Evolutionary conservation across 169 alveolate genomes (phyloP), one percentile per base, ranked within the genome.

Genomic region (Plasmodium chabaudi): DNA sequence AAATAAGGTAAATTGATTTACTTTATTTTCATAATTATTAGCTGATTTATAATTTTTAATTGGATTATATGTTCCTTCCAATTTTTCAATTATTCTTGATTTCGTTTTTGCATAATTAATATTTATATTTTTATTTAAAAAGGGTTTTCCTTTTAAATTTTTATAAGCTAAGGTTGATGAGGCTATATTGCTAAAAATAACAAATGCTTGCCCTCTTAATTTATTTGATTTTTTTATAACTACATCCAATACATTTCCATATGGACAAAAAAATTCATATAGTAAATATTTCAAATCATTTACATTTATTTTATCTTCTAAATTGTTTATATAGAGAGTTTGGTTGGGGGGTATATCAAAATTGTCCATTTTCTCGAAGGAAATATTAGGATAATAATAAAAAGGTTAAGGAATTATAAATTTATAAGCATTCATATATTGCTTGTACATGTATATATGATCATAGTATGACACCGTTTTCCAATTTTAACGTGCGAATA

Each of bases 191-290:
- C 93, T 94, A 84, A 63, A 95, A 17, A 95, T 94, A 46, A 95
- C 95, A 70, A 95, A 95, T 5, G 97, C 97, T 63, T 95, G 97
- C 0, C 97, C 97, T 27, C 97, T 88, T 67, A 71, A 68, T 25
- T 74, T 92, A 72, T 94, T 57, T 9, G 95, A 92, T n/a, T 87
- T 87, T 27, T 93, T 74, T 27, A 92, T 93, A 19, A 84, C 95
- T 0, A 95, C 84, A 75, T 94, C 97, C 39, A 95, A 68, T 4
- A 95, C 75, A 19, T 87, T 69, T 3, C 97, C 97, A 71, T 88
- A 95, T 9, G 97, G 95, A 2, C 89, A 69, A 61, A 95, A 95
- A 46, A 92, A 87, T 72, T 95, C 97, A 69, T 88, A 94, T 25
- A 95, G 87, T 34, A 95, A 94, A 46, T 92, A 89, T 59, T 57